A percentile compares a stretch with the other conserved stretches of the same genome.
Evolutionary conservation across 139 green algal species (phyloP).

Genomic region (Astrephomene gubernaculifera): DNA sequence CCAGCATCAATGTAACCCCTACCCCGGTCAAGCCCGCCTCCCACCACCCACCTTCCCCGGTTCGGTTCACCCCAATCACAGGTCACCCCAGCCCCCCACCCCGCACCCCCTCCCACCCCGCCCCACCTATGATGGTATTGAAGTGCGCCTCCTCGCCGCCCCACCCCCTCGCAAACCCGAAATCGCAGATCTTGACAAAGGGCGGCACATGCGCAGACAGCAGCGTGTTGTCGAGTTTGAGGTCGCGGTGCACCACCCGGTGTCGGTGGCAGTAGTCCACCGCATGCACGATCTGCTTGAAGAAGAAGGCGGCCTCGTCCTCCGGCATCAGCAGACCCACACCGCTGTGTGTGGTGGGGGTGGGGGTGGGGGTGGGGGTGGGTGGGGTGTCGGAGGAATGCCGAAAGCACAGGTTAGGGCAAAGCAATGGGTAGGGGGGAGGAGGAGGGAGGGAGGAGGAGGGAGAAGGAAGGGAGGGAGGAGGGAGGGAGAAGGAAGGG

Average conservation of each 20-base stretch:
- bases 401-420: too few relatives aligned
- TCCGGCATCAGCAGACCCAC: slow-evolving; percentile 66
- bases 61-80: background rate
- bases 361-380: background rate
- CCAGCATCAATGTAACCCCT: too few relatives aligned
- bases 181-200: slow-evolving; percentile 86
- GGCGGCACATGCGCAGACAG: slow-evolving; percentile 77
- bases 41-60: background rate
- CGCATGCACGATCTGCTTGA: slow-evolving; percentile 75
- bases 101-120: background rate
- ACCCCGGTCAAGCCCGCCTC: too few relatives aligned
- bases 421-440: too few relatives aligned
- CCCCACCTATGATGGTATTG: slow-evolving; percentile 74
- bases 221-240: slow-evolving; percentile 92
- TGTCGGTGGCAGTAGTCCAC: slow-evolving; percentile 92
- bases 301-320: slow-evolving; percentile 88
- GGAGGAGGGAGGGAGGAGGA: too few relatives aligned
- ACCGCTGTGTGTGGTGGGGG: slow-evolving; percentile 60
- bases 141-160: slow-evolving; percentile 77
- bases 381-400: too few relatives aligned
- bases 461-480: background rate
- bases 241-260: slow-evolving; percentile 60
- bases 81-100: background rate
- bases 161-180: slow-evolving; percentile 61
- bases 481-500: background rate